phyloP scores from a whole-genome alignment of 2,329 filamentous ascomycete species.

The Bipolaris zeicola region DNA sequence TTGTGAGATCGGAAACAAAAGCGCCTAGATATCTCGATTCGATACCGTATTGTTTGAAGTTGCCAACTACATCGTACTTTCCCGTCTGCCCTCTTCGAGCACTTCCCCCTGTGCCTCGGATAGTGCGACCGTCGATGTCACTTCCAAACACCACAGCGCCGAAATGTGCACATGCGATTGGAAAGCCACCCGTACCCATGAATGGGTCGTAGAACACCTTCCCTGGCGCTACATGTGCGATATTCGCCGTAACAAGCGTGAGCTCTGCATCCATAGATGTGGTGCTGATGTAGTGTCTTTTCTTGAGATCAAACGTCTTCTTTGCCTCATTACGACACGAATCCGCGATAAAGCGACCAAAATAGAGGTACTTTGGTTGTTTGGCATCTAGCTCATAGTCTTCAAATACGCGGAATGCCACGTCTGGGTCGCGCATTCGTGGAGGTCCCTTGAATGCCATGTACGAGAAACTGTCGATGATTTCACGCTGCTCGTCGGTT shows the following conservation, averaged over 20 bases:
- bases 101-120: constrained; percentile 69
- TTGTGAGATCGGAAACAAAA: constrained; percentile 86
- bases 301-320: constrained; percentile 85
- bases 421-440: constrained; percentile 69
- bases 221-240: constrained; percentile 79
- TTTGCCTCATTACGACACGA: constrained; percentile 70
- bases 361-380: constrained; percentile 64
- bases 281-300: constrained; percentile 89
- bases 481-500: constrained; percentile 65
- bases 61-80: constrained; percentile 63
- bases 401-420: constrained; percentile 82
- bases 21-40: constrained; percentile 71
- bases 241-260: constrained; percentile 87
- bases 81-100: constrained; percentile 48
- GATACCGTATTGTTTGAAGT: constrained; percentile 84
- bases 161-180: constrained; percentile 87
- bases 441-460: constrained; percentile 80
- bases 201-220: constrained; percentile 95
- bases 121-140: constrained; percentile 90
- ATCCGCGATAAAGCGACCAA: constrained; percentile 73
- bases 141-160: constrained; percentile 83
- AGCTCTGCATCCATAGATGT: constrained; percentile 98
- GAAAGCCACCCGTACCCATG: constrained; percentile 92
- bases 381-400: constrained; percentile 68
- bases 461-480: constrained; percentile 84